Conservation (phyloP, 768 basidiomycete genomes). For the Epithele typhae region DNA sequence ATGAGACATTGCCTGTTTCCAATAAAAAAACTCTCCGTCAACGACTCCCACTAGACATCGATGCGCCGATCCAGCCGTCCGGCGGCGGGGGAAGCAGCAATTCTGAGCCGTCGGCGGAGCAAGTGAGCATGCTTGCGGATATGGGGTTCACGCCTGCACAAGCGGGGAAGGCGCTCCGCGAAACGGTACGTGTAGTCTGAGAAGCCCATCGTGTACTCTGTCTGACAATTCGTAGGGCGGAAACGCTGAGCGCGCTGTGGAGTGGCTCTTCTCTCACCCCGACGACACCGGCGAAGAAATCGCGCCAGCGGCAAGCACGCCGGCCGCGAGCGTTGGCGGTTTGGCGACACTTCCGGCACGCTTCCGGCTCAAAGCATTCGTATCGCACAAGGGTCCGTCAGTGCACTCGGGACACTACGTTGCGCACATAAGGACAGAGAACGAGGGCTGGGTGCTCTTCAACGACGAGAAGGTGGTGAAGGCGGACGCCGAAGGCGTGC, state of each 20-base stretch:
- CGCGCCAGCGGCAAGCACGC: constrained; percentile 16
- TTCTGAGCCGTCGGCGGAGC: constrained; percentile 62
- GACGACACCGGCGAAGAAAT: constrained; percentile 73
- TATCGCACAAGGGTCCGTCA: constrained; percentile 95
- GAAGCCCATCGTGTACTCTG: neutral
- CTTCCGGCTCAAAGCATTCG: constrained; percentile 86
- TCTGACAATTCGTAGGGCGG: constrained; percentile 43
- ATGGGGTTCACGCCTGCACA: constrained; percentile 91
- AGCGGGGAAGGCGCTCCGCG: constrained; percentile 79
- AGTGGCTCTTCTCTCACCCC: constrained; percentile 95
- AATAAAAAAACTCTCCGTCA: too few species aligned
- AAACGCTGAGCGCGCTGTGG: constrained; percentile 81
- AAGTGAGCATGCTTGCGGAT: constrained; percentile 70
- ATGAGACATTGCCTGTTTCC: constrained; percentile 8
- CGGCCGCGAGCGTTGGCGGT: constrained; percentile 41
- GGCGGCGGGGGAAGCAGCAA: constrained; percentile 18
- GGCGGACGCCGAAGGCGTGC: constrained; percentile 80
- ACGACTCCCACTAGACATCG: constrained; percentile 88
- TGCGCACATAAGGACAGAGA: constrained; percentile 61
- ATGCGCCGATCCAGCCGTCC: constrained; percentile 54
- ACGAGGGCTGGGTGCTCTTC: constrained; percentile 80
- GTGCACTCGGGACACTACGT: constrained; percentile 96
- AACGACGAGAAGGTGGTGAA: constrained; percentile 96
- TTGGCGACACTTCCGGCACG: constrained; percentile 61
- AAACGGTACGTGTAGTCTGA: constrained; percentile 57